phyloP scores from a whole-genome alignment of 495 filamentous ascomycete genomes.

The Tuber brumale region DNA sequence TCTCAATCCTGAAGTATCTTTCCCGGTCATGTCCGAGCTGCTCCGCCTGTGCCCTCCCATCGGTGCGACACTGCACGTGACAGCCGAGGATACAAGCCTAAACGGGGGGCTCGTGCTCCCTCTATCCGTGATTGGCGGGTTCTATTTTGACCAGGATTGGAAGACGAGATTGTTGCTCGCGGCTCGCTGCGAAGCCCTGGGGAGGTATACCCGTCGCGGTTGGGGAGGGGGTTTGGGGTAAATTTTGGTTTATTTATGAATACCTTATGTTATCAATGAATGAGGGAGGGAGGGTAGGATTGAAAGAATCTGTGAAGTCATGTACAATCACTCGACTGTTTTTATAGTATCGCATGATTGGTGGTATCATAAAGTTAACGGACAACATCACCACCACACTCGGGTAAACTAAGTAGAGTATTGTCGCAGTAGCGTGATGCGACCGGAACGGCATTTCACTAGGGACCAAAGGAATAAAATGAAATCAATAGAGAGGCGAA shows the following conservation, averaged over 20 bases:
- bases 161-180: conserved; percentile 50
- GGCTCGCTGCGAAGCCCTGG: no score
- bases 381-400: no score
- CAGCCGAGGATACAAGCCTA: conserved; percentile 59
- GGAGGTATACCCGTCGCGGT: conserved; percentile 57
- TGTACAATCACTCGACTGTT: background rate
- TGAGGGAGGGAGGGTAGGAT: conserved; percentile 54
- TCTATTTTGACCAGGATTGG: conserved; percentile 55
- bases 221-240: conserved; percentile 55
- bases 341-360: no score
- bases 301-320: conserved; percentile 45
- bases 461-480: no score
- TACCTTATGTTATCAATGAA: background rate
- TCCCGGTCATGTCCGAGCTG: no score
- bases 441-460: no score
- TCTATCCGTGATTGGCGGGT: conserved; percentile 66
- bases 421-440: no score
- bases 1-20: no score
- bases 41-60: conserved; percentile 42
- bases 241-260: background rate
- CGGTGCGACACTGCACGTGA: conserved; percentile 57
- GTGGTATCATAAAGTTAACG: no score
- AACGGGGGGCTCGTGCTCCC: conserved; percentile 55
- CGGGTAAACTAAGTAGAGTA: no score
- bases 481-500: no score